Evolutionary conservation across 176 grass and related monocot species (phyloP), one percentile per base, ranked within the genome.

Genomic region (Carex parvula): DNA sequence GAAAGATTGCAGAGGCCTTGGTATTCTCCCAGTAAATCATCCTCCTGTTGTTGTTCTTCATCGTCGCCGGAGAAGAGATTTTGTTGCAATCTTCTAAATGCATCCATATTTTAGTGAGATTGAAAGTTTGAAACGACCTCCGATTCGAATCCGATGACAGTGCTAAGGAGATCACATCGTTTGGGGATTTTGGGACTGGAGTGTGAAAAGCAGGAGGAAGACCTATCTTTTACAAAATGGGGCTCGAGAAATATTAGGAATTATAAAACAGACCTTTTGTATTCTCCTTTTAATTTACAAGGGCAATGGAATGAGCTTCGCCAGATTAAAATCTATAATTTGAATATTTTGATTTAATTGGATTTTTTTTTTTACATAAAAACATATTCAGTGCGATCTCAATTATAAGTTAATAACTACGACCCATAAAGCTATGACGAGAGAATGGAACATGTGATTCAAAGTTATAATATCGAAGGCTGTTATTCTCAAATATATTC

Each of bases 21-120:
- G 64, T 85, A 90, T 67, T 93, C 91, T 5, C 79, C 88, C 55
- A 98, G 86, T 54, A 92, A 84, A 44, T 85, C 86, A 1, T 97
- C 89, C 75, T 92, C 89, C 46, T 83, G 71, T 70, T 84, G 85
- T 3, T 86, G 84, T 24, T 89, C 87, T 1, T 89, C 87, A 0
- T 86, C 87, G 0, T 92, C 93, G 42, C 79, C 88, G 17, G 92
- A 85, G 42, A 79, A 88, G 64, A 98, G 83, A 82, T 91, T 90
- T 60, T 88, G 91, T 65, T 84, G 91, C 86, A 98, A 73, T 74
- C 91, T 84, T 76, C 78, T 92, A 57, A 95, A 79, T 78, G 89
- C 65, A 42, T 98, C 96, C 96, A 95, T 95, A 17, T 61, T 85
- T 89, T 57, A 26, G 26, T 24, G 67, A 60, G 32, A 3, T 78